phyloP scores from a whole-genome alignment of 768 basidiomycete genomes.

The Kwoniella botswanensis region DNA sequence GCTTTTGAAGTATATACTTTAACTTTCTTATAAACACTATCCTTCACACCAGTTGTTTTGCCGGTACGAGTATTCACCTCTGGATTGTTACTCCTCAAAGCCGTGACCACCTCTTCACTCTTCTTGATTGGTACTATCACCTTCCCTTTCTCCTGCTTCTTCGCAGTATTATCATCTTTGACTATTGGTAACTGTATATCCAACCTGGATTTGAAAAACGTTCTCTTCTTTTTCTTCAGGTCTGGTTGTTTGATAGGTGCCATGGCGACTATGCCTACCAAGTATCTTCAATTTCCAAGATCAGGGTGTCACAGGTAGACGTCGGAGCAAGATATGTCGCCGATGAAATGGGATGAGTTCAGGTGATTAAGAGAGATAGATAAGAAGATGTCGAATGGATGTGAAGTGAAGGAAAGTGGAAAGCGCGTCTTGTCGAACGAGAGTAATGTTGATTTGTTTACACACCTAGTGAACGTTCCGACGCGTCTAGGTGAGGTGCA shows the following conservation, averaged over 20 bases:
- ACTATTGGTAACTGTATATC: neutral
- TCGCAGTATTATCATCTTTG: neutral
- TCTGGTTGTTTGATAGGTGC: conserved; percentile 7
- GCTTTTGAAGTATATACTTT: conserved; percentile 1
- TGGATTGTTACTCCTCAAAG: neutral
- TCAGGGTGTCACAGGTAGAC: neutral
- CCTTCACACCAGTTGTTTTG: neutral
- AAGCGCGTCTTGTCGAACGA: conserved; percentile 7
- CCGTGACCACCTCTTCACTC: neutral
- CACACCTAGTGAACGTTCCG: neutral
- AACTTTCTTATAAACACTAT: neutral
- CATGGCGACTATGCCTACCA: neutral
- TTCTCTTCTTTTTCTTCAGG: conserved; percentile 7
- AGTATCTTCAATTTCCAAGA: neutral
- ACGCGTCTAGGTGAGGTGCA: neutral
- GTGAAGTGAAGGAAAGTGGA: neutral
- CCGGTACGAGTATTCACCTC: neutral
- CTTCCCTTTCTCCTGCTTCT: conserved; percentile 1
- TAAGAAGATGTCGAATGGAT: neutral
- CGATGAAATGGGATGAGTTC: neutral
- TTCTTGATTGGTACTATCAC: no score
- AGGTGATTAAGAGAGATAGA: neutral
- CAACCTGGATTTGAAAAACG: conserved; percentile 10
- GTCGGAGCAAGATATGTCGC: neutral
- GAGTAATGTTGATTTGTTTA: conserved; percentile 5